Conservation (phyloP, 2,329 filamentous ascomycete genomes). For the Fusarium equiseti region DNA sequence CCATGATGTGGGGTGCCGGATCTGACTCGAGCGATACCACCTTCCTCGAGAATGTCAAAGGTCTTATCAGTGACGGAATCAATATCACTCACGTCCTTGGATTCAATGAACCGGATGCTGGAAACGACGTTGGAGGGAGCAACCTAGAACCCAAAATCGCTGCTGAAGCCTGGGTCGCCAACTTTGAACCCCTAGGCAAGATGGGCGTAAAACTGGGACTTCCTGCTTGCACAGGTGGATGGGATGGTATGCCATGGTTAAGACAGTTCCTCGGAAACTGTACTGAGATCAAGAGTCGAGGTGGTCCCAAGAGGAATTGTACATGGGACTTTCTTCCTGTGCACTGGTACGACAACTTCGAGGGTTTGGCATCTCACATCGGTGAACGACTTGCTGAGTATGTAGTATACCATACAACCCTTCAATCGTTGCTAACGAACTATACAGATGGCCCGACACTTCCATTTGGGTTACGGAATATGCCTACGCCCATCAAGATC, state of each 20-base stretch:
- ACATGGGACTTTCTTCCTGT: slow-evolving; percentile 73
- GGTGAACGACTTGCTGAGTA: slow-evolving; percentile 61
- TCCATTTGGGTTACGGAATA: slow-evolving; percentile 86
- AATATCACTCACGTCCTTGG: slow-evolving; percentile 77
- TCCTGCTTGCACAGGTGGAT: slow-evolving; percentile 75
- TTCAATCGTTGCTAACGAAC: not conserved
- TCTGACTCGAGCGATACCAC: slow-evolving; percentile 62
- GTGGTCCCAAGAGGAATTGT: slow-evolving; percentile 61
- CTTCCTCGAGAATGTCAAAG: slow-evolving; percentile 71
- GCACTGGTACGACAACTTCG: slow-evolving; percentile 78
- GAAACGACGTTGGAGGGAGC: slow-evolving; percentile 68
- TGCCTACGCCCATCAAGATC: slow-evolving; percentile 68
- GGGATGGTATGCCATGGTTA: slow-evolving; percentile 74
- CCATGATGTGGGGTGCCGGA: slow-evolving; percentile 80
- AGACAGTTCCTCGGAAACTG: slow-evolving; percentile 73
- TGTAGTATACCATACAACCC: slow-evolving; percentile 19
- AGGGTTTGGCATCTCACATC: slow-evolving; percentile 74
- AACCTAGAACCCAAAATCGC: slow-evolving; percentile 70
- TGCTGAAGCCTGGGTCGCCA: slow-evolving; percentile 75
- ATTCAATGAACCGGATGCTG: slow-evolving; percentile 84
- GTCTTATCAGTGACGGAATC: slow-evolving; percentile 62
- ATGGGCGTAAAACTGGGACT: slow-evolving; percentile 76
- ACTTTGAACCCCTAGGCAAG: slow-evolving; percentile 76
- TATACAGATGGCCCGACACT: slow-evolving; percentile 66
- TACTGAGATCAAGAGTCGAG: slow-evolving; percentile 65